Percentiles rank a stretch among this genome's conserved stretches.
These are phyloP conservation scores for Holtermannia corniformis DNA, from an alignment of 768 basidiomycete species.

Conservation along the genomic window DNA sequence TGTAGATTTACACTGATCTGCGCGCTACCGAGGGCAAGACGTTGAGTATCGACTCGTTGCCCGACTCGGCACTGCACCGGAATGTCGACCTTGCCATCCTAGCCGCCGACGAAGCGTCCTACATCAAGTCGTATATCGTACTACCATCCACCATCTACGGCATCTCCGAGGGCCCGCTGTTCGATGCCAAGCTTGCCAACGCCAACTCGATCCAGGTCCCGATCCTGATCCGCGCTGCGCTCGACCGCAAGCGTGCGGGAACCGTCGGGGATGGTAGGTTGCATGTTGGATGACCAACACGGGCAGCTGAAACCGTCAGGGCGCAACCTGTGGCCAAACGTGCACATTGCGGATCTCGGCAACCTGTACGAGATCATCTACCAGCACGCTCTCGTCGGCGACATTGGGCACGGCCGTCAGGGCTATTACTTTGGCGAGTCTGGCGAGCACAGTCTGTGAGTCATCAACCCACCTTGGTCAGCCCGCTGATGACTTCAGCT, in stretches of 20 bases:
- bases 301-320: not conserved
- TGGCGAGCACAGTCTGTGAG: conserved; percentile 32
- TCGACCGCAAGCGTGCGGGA: conserved; percentile 31
- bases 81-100: conserved; percentile 36
- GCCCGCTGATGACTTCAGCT: not conserved
- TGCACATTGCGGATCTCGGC: conserved; percentile 30
- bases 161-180: conserved; percentile 22
- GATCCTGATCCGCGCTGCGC: conserved; percentile 23
- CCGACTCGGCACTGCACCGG: conserved; percentile 29
- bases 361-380: conserved; percentile 32
- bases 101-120: conserved; percentile 26
- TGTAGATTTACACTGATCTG: conserved; percentile 37
- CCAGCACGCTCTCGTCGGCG: conserved; percentile 14
- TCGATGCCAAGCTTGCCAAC: conserved; percentile 31
- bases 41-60: conserved; percentile 31
- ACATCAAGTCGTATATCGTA: conserved; percentile 34
- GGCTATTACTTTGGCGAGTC: conserved; percentile 38
- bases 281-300: not conserved
- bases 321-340: conserved; percentile 36
- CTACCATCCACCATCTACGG: conserved; percentile 41
- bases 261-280: conserved; percentile 35
- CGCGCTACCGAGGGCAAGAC: conserved; percentile 19
- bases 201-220: conserved; percentile 35
- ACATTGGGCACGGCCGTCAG: conserved; percentile 35
- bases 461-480: not conserved